These are phyloP conservation scores for Rubia peregrina DNA, from an alignment of 305 asterid species.

Conservation along the genomic window DNA sequence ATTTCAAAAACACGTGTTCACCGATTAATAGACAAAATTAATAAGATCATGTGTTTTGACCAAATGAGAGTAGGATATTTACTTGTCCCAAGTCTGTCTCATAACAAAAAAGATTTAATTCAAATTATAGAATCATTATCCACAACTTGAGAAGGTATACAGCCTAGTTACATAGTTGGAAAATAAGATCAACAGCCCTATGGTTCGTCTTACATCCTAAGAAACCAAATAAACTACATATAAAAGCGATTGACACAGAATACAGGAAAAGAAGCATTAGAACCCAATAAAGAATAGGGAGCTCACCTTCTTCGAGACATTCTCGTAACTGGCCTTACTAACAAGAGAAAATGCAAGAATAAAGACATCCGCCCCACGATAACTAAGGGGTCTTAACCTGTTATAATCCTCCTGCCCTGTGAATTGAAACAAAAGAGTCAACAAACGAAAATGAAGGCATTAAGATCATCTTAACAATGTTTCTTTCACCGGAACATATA, in stretches of 20 bases:
- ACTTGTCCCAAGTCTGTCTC: no score
- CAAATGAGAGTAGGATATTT: no score
- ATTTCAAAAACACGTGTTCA: no score
- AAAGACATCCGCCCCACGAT: constrained; percentile 33
- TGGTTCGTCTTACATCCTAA: background rate
- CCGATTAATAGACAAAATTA: no score
- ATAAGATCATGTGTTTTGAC: no score
- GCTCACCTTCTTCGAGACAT: constrained; percentile 20
- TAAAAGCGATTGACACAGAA: background rate
- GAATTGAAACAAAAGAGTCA: background rate
- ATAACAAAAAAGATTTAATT: background rate
- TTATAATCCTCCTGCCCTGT: constrained; percentile 32
- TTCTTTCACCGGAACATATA: background rate
- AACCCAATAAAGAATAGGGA: background rate
- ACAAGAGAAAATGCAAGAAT: constrained; percentile 31
- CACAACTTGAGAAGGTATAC: background rate
- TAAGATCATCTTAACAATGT: background rate
- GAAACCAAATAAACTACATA: background rate
- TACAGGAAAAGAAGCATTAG: background rate
- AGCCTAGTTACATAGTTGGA: background rate
- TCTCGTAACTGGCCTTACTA: constrained; percentile 28
- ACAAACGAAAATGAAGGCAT: background rate
- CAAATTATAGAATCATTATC: background rate
- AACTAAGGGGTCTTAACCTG: constrained; percentile 30
- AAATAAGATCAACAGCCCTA: no score